Base-by-base conservation (phyloP, 2,329 filamentous ascomycete genomes). In the Colletotrichum sidae region DNA sequence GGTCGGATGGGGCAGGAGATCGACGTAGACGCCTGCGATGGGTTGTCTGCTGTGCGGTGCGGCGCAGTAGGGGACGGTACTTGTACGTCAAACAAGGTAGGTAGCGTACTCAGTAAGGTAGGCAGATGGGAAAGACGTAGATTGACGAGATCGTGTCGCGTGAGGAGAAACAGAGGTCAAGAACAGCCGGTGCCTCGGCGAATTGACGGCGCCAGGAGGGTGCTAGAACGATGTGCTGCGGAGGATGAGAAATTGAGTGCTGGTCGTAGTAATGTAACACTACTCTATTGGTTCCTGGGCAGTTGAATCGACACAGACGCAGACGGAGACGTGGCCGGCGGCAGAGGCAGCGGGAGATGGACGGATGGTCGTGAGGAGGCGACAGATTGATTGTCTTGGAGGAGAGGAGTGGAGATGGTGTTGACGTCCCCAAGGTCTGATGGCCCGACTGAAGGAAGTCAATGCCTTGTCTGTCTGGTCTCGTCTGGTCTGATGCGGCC, bases 121-220 rank as follows among this genome's bases (percentile, higher is more conserved):
- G 51, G 46, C 42, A 53, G 51, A 53, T 41, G 12, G 2, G 13
- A 25, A 33, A 41, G 11, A 42, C 15, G 38, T 12, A 17, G 25
- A 37, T 49, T 12, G 33, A 38, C 38, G 44, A 39, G 38, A 49
- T 15, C 49, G 10, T 56, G 62, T 65, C 62, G 58, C 62, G 58
- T 65, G 58, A 60, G 60, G 55, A 53, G 60, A 60, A 51, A 39
- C 25, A 25, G 44, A 10, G 46, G 15, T 38, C 25, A 42, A 52
- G n/a, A 37, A 60, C 45, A 56, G 60, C 54, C 35, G 65, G 38
- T 60, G 61, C 63, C 38, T 49, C 25, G 68, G 63, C 51, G 66
- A 62, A 58, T 61, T 49, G 70, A 52, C 51, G 55, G 51, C 37
- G 62, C 60, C 55, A 67, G 64, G 67, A 50, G 65, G 56, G 58